These are phyloP conservation scores for Bacidia gigantensis DNA, from an alignment of 495 filamentous ascomycete genomes.

Conservation along the genomic window DNA sequence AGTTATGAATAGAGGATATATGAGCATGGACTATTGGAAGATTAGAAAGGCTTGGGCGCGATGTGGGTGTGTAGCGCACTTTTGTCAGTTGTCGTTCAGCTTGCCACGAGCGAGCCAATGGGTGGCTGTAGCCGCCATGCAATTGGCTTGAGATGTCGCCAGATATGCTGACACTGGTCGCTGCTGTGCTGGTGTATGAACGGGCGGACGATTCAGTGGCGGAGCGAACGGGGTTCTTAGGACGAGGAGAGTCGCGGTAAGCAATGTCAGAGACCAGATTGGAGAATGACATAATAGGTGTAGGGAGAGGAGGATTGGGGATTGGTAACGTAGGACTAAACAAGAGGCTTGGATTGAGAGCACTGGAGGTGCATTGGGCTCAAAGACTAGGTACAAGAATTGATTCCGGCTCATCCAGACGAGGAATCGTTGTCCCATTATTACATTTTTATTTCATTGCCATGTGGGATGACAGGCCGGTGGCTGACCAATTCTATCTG, in stretches of 20 bases:
- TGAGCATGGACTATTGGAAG: constrained; percentile 71
- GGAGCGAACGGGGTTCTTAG: constrained; percentile 29
- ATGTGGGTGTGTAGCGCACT: constrained; percentile 30
- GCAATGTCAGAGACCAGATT: constrained; percentile 77
- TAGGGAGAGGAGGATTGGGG: background rate
- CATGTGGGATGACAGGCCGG: no score
- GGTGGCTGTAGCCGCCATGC: constrained; percentile 88
- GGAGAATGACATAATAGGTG: constrained; percentile 67
- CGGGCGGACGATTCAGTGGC: constrained; percentile 33
- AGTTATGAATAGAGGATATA: constrained; percentile 92
- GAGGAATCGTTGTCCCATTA: no score
- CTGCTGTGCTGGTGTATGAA: constrained; percentile 77
- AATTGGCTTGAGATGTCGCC: constrained; percentile 91
- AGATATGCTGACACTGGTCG: constrained; percentile 85
- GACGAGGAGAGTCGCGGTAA: constrained; percentile 40
- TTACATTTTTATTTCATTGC: no score
- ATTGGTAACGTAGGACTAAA: no score
- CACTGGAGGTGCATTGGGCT: no score
- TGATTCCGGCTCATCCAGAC: no score
- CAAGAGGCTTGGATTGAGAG: no score
- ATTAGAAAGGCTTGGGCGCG: background rate
- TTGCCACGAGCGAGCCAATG: constrained; percentile 84
- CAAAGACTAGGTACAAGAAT: no score
- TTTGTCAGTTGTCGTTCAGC: constrained; percentile 95
- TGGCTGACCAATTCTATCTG: background rate